Evolutionary conservation across 73 alveolate species (phyloP).

Genomic region (Blepharisma stoltei): DNA sequence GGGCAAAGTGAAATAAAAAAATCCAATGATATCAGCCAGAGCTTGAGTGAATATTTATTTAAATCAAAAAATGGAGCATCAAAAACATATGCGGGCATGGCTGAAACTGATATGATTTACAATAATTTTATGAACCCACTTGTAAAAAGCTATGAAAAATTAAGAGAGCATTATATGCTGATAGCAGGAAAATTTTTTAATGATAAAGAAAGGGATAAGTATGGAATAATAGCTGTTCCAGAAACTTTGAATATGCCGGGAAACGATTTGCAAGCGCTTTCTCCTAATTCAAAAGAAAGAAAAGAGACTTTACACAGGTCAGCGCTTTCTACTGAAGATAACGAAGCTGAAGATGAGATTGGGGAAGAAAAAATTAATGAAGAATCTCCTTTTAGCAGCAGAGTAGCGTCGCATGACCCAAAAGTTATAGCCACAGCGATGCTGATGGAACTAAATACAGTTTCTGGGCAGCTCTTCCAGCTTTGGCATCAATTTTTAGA

Average conservation of each 20-base stretch:
- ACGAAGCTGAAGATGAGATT: too few species aligned
- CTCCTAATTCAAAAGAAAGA: too few species aligned
- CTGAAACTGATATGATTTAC: conserved; percentile 17
- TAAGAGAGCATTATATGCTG: conserved; percentile 6
- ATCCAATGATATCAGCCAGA: not conserved
- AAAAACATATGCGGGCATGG: not conserved
- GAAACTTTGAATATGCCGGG: not conserved
- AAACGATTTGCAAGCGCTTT: not conserved
- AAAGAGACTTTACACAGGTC: too few species aligned
- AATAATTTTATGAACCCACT: not conserved
- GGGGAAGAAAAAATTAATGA: not conserved
- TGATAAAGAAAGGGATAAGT: not conserved
- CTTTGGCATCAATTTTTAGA: conserved; percentile 29
- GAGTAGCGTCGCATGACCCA: conserved; percentile 29
- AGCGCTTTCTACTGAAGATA: too few species aligned
- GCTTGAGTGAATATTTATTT: not conserved
- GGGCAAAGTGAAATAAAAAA: too few species aligned
- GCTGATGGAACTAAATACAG: conserved; percentile 16
- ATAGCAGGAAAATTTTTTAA: not conserved
- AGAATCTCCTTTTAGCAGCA: not conserved
- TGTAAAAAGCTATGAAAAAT: not conserved
- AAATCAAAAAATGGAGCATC: not conserved
- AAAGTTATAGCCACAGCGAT: not conserved
- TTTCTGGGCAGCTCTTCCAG: conserved; percentile 4
- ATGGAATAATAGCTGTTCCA: not conserved